A percentile compares a stretch with the other conserved stretches of the same genome.
phyloP scores from a whole-genome alignment of 2,329 filamentous ascomycete species.

The Fusarium agapanthi region DNA sequence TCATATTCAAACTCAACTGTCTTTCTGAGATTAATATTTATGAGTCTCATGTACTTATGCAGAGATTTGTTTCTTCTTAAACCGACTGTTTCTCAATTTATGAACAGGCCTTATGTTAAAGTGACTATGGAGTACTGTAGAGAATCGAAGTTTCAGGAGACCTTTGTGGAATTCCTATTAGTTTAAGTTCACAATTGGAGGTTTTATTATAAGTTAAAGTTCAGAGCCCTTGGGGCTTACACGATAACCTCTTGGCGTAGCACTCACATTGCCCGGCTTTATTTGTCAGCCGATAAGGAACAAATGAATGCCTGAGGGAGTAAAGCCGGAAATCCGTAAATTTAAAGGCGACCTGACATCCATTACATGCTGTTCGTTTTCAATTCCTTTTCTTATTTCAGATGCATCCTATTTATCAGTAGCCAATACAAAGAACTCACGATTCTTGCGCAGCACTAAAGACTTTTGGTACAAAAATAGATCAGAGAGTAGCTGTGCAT shows the following conservation, averaged over 20 bases:
- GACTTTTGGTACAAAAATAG: not conserved
- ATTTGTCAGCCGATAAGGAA: not conserved
- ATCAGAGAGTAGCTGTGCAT: not conserved
- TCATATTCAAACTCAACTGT: not conserved
- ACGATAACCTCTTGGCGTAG: not conserved
- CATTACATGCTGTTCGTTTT: too few relatives aligned
- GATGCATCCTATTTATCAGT: not conserved
- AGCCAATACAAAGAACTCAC: not conserved
- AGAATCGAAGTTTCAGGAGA: not conserved
- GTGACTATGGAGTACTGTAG: too few relatives aligned
- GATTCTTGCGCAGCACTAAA: not conserved
- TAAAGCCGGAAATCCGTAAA: not conserved
- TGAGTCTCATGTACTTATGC: not conserved
- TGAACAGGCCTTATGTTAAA: not conserved
- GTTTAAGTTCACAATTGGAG: not conserved
- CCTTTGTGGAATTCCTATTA: not conserved
- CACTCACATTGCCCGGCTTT: too few relatives aligned
- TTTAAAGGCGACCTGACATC: not conserved
- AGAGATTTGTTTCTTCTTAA: not conserved
- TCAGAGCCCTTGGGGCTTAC: too few relatives aligned
- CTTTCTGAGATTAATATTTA: not conserved
- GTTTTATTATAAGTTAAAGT: not conserved
- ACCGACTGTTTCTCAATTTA: not conserved
- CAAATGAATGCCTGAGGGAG: not conserved
- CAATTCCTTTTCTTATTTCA: not conserved